Conservation (phyloP, 768 basidiomycete species). For the Amanita thiersii region DNA sequence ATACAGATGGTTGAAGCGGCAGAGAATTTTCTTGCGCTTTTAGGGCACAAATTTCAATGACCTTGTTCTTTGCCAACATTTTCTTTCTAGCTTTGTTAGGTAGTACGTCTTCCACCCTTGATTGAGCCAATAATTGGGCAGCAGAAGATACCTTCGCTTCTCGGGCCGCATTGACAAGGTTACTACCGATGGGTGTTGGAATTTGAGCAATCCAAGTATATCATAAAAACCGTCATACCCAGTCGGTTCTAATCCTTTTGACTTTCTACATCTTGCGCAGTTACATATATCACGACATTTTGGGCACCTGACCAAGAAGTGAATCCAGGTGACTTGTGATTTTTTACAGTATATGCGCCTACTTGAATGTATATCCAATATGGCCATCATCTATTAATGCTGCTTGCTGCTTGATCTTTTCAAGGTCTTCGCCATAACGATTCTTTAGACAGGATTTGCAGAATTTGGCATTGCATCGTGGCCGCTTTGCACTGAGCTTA, state of each 20-base stretch:
- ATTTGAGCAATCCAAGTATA: background rate
- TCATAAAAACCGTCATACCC: constrained; percentile 44
- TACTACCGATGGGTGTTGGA: background rate
- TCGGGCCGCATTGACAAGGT: background rate
- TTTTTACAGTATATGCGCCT: constrained; percentile 11
- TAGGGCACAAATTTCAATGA: no score
- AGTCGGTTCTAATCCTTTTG: constrained; percentile 48
- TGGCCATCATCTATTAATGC: constrained; percentile 13
- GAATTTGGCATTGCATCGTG: constrained; percentile 49
- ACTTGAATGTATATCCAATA: constrained; percentile 47
- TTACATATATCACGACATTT: constrained; percentile 61
- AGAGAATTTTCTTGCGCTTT: constrained; percentile 19
- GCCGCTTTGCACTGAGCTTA: constrained; percentile 18
- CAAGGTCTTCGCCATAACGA: constrained; percentile 49
- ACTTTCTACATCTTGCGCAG: constrained; percentile 58
- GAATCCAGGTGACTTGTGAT: background rate
- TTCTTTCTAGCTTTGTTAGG: constrained; percentile 10
- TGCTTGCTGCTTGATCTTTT: constrained; percentile 24
- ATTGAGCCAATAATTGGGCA: background rate
- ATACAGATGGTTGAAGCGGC: constrained; percentile 28
- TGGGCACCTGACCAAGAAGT: constrained; percentile 40
- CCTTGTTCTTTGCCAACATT: background rate
- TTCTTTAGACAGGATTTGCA: constrained; percentile 63
- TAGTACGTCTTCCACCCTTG: background rate
- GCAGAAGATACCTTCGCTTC: constrained; percentile 6